phyloP scores from a whole-genome alignment of 345 rosid genomes.

The Rhizophora apiculata region DNA sequence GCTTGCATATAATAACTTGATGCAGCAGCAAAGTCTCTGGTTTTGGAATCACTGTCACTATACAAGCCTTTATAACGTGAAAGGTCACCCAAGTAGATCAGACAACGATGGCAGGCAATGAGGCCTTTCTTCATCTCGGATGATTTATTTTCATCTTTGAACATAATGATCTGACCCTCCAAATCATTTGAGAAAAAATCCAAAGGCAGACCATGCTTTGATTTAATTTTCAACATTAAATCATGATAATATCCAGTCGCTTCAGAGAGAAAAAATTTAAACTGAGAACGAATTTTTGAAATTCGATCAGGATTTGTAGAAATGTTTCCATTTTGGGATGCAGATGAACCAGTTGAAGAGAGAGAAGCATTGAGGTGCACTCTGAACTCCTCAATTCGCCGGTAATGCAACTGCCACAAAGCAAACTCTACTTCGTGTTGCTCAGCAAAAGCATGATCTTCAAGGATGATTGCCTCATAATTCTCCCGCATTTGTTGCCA shows the following conservation, averaged over 20 bases:
- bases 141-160: constrained; percentile 70
- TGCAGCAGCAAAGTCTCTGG: constrained; percentile 81
- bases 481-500: constrained; percentile 99
- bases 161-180: constrained; percentile 46
- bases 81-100: constrained; percentile 95
- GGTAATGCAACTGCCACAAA: constrained; percentile 90
- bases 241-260: constrained; percentile 97
- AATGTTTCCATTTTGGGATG: constrained; percentile 50
- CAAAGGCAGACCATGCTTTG: constrained; percentile 88
- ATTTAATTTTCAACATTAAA: constrained; percentile 66
- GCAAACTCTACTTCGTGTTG: constrained; percentile 66
- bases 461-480: constrained; percentile 87
- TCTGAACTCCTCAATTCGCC: constrained; percentile 74
- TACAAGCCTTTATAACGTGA: constrained; percentile 88
- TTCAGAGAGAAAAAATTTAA: constrained; percentile 86
- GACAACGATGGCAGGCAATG: constrained; percentile 92
- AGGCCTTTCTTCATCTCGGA: constrained; percentile 67
- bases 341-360: constrained; percentile 40
- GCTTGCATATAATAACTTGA: constrained; percentile 95
- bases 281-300: constrained; percentile 62
- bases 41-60: constrained; percentile 77
- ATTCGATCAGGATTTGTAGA: constrained; percentile 53
- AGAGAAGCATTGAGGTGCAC: constrained; percentile 56
- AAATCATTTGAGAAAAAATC: constrained; percentile 74
- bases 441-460: constrained; percentile 87